These are phyloP conservation scores for Lactifluus pinguis DNA, from an alignment of 768 basidiomycete genomes.

Conservation along the genomic window DNA sequence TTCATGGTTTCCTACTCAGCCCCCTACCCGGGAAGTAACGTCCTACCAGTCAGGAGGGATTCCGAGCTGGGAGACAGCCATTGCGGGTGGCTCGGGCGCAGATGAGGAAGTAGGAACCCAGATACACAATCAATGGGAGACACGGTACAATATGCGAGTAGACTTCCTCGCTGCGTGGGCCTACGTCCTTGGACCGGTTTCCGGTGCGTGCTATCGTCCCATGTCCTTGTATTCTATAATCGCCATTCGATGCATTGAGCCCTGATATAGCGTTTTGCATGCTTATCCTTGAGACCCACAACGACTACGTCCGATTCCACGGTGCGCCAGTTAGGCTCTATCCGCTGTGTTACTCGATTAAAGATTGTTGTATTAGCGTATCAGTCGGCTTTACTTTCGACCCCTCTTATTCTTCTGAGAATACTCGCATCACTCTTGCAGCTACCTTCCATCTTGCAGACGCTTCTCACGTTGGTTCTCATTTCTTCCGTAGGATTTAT, in stretches of 20 bases:
- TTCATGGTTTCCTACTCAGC: conserved; percentile 45
- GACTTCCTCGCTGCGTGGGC: conserved; percentile 56
- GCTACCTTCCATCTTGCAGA: conserved; percentile 44
- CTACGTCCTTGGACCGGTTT: conserved; percentile 62
- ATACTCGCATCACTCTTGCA: conserved; percentile 46
- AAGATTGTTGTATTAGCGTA: conserved; percentile 42
- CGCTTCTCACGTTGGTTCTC: conserved; percentile 39
- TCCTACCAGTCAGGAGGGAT: conserved; percentile 69
- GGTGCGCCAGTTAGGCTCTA: conserved; percentile 34
- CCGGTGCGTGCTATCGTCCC: conserved; percentile 49
- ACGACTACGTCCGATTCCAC: conserved; percentile 72
- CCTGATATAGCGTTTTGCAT: conserved; percentile 53
- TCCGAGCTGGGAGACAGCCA: conserved; percentile 44
- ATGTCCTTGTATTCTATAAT: conserved; percentile 35
- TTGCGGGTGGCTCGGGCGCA: conserved; percentile 30
- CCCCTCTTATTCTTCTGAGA: conserved; percentile 49
- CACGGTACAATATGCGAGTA: conserved; percentile 54
- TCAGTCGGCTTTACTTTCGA: conserved; percentile 64
- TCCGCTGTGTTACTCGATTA: conserved; percentile 4
- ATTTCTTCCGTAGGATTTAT: conserved; percentile 38
- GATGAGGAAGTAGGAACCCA: conserved; percentile 31
- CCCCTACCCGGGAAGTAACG: conserved; percentile 25
- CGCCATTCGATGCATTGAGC: conserved; percentile 45
- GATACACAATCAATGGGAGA: conserved; percentile 58
- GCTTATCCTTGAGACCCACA: conserved; percentile 66